Evolutionary conservation across 192 early-diverging fungal species (phyloP), one percentile per base, ranked within the genome.

Genomic region (Spinellus fusiger): DNA sequence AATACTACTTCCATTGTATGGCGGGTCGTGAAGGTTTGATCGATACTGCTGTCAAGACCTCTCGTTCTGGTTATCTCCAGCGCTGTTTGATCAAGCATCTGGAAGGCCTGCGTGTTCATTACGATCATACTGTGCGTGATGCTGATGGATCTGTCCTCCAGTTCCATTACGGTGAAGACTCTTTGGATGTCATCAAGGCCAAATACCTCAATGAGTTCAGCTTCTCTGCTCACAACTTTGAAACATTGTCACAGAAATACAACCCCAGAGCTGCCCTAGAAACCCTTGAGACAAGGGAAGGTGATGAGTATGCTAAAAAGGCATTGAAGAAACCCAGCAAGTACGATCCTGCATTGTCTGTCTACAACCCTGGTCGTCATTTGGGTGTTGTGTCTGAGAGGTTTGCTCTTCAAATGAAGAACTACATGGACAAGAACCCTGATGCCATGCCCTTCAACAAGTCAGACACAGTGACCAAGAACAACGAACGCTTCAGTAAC

Each of bases 11-110:
- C 81, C 89, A 93, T 75, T 89, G 93, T 67, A 99, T 99, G 97
- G 96, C 95, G 59, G 97, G 97, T 68, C 90, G 97, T 76, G 97
- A 99, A 82, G 97, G 97, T 60, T 79, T 99, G n/a, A 98, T 99
- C 57, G 97, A 99, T 80, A 99, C 97, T 7, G 97, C 97, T 59
- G 97, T 99, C 73, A 99, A 99, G 80, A 99, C 97, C 0, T 94
- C 96, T 48, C 88, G 93, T 61, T 98, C 97, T 15, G 97, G 97
- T 31, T 99, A 99, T 70, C 76, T 99, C 60, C 97, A 99, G 74
- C 91, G 97, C 69, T 98, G 97, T 80, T 82, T 99, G 61, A 96
- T 99, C 70, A 99, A 99, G 82, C 94, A 96, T 63, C 73, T 99
- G 70, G 97, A 99, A 81, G 93, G 95, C 49, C 78, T 98, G 47